A percentile compares a stretch with the other conserved stretches of the same genome.
phyloP scores from a whole-genome alignment of 1,139 yeast species.

The Saccharomyces hybrid region DNA sequence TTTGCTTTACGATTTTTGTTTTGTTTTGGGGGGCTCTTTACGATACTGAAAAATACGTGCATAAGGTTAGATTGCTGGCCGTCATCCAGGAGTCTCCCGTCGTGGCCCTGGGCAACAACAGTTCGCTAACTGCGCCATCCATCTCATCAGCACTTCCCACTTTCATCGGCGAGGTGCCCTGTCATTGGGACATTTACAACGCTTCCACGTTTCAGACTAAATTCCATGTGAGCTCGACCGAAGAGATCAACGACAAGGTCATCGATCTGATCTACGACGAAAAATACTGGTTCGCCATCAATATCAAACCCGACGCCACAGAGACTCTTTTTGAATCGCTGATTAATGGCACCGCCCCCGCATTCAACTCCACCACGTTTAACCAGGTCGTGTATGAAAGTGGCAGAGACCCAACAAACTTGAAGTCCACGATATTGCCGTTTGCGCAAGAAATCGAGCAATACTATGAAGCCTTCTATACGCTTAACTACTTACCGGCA shows the following conservation, averaged over 20 bases:
- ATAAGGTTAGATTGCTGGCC: conserved; percentile 8
- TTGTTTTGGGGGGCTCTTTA: conserved; percentile 12
- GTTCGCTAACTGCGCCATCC: conserved; percentile 3
- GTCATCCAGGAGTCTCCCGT: conserved; percentile 12
- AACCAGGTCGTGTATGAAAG: conserved; percentile 41
- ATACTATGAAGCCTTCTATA: conserved; percentile 29
- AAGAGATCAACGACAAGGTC: conserved; percentile 35
- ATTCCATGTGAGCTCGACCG: conserved; percentile 32
- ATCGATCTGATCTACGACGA: conserved; percentile 39
- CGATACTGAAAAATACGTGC: conserved; percentile 7
- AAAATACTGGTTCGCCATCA: conserved; percentile 48
- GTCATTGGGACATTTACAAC: conserved; percentile 28
- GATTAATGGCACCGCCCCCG: conserved; percentile 21
- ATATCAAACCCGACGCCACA: conserved; percentile 42
- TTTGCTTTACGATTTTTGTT: conserved; percentile 8
- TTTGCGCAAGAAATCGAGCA: conserved; percentile 33
- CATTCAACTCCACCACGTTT: conserved; percentile 20
- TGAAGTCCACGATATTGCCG: conserved; percentile 37
- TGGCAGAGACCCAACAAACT: conserved; percentile 45
- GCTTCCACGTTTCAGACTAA: conserved; percentile 14
- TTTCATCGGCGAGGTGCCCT: conserved; percentile 12
- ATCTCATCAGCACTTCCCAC: conserved; percentile 13
- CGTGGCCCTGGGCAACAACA: neutral
- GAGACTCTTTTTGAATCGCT: conserved; percentile 34
- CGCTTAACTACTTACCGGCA: conserved; percentile 20